A percentile compares a stretch with the other conserved stretches of the same genome.
phyloP scores from a whole-genome alignment of 1,284 basidiomycete species.

The Moniliophthora roreri region DNA sequence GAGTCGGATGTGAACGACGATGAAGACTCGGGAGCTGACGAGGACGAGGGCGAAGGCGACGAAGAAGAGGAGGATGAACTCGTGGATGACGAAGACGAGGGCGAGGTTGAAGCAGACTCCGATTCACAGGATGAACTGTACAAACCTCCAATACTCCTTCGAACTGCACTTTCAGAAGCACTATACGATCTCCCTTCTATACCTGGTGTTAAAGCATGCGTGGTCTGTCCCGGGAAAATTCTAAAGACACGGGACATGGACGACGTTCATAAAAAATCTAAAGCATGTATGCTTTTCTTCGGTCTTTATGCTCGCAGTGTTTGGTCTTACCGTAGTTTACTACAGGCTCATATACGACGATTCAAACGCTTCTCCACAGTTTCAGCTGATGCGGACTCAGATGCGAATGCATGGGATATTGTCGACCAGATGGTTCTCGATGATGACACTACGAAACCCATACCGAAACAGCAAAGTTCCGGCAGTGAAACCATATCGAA shows the following conservation, averaged over 20 bases:
- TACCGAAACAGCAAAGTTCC: background rate
- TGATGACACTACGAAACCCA: background rate
- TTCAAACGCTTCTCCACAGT: slow-evolving; percentile 47
- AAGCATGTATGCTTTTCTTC: slow-evolving; percentile 50
- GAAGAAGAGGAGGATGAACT: slow-evolving; percentile 26
- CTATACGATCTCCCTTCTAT: slow-evolving; percentile 62
- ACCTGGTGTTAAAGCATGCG: slow-evolving; percentile 54
- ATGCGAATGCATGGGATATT: slow-evolving; percentile 49
- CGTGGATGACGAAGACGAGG: slow-evolving; percentile 23
- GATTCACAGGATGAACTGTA: slow-evolving; percentile 29
- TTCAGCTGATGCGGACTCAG: slow-evolving; percentile 37
- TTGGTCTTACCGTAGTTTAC: slow-evolving; percentile 18
- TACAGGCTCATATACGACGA: slow-evolving; percentile 62
- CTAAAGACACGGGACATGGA: slow-evolving; percentile 68
- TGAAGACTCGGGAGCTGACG: slow-evolving; percentile 28
- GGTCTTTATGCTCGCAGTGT: slow-evolving; percentile 10
- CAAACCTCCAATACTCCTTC: slow-evolving; percentile 52
- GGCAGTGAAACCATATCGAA: slow-evolving; percentile 40
- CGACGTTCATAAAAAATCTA: slow-evolving; percentile 60
- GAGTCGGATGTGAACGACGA: slow-evolving; percentile 26
- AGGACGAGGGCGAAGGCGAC: slow-evolving; percentile 23
- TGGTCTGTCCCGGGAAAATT: slow-evolving; percentile 73
- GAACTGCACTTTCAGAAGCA: too few relatives aligned
- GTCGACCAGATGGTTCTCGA: slow-evolving; percentile 24
- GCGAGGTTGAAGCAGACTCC: slow-evolving; percentile 24